Base-by-base conservation (phyloP, 2,329 filamentous ascomycete species). In the Aspergillus pseudoviridinutans region DNA sequence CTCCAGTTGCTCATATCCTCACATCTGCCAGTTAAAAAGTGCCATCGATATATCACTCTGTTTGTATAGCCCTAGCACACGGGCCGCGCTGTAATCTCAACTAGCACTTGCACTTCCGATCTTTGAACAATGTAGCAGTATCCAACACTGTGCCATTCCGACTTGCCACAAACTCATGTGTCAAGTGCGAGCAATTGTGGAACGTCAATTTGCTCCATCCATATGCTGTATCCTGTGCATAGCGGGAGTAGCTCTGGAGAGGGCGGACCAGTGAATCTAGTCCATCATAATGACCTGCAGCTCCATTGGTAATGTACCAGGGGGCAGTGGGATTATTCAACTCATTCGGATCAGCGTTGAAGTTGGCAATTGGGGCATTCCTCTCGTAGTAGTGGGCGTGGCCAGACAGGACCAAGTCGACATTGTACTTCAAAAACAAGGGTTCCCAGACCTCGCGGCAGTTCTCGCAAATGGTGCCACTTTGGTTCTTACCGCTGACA, bases 131-230 rank as follows among this genome's bases (percentile, higher is more conserved):
- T 25, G 14, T 35, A 35, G 32, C 32, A 38, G 32, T 38, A 38
- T 38, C 14, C 32, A 38, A 27, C 29, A 51, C 35, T 14, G 9
- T 22, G 53, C 53, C 25, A 55, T 55, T 41, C 52, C 52, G 56
- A 58, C 7, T n/a, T 17, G 67, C 66, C 24, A 78, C 60, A 50
- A 74, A 74, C 24, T 76, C 68, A 58, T 74, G 71, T 14, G 69
- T 73, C 64, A 78, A 44, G 58, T 78, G 74, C 3, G 73, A 71
- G 52, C 67, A 65, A 61, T 78, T 77, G 63, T 76, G 74, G 58
- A 78, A 76, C 1, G 70, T 74, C 49, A 78, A 61, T 46, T 62
- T 67, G 49, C 65, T 70, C 71, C 73, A 78, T 25, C 74, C 71
- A 57, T 75, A 78, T 6, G 64, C 69, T 10, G 63, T 64, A 51